phyloP scores from a whole-genome alignment of 2,329 filamentous ascomycete species.

The Chrysoporthe deuterocubensis region DNA sequence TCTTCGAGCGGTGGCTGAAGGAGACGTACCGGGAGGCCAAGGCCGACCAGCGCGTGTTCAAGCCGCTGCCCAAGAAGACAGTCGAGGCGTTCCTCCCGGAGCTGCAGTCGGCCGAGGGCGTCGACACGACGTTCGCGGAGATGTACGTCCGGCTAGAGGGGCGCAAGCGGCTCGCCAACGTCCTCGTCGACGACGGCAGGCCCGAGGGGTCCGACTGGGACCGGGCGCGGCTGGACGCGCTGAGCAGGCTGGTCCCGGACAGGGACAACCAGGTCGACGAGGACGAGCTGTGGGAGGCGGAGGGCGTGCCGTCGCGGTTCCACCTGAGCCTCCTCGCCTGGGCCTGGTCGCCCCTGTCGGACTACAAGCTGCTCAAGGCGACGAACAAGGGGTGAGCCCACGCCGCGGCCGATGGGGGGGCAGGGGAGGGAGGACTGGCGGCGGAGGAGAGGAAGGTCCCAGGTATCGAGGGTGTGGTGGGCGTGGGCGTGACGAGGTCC shows the following conservation, averaged over 20 bases:
- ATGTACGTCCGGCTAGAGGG: conserved; percentile 25
- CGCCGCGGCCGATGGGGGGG: too few species aligned
- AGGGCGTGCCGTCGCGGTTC: conserved; percentile 19
- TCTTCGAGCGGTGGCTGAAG: conserved; percentile 26
- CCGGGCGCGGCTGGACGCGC: conserved; percentile 21
- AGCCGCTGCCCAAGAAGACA: conserved; percentile 26
- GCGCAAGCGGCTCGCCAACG: conserved; percentile 26
- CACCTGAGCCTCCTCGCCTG: conserved; percentile 27
- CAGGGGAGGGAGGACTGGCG: too few species aligned
- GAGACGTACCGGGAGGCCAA: conserved; percentile 25
- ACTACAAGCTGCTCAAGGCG: conserved; percentile 27
- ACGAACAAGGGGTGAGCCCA: conserved; percentile 6
- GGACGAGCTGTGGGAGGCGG: conserved; percentile 22
- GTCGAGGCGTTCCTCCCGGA: conserved; percentile 23
- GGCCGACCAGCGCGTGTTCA: conserved; percentile 25
- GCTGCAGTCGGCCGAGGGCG: conserved; percentile 15
- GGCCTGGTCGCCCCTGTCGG: conserved; percentile 27
- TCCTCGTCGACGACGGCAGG: conserved; percentile 24
- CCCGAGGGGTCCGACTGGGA: conserved; percentile 27
- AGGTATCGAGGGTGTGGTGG: too few species aligned
- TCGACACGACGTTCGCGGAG: conserved; percentile 27
- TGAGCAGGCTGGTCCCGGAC: conserved; percentile 22
- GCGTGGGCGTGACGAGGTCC: too few species aligned
- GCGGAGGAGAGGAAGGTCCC: background rate
- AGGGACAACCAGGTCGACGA: conserved; percentile 9